Percentiles rank a stretch among this genome's conserved stretches.
phyloP scores from a whole-genome alignment of 441 rosid genomes.

The Populus hybrid region DNA sequence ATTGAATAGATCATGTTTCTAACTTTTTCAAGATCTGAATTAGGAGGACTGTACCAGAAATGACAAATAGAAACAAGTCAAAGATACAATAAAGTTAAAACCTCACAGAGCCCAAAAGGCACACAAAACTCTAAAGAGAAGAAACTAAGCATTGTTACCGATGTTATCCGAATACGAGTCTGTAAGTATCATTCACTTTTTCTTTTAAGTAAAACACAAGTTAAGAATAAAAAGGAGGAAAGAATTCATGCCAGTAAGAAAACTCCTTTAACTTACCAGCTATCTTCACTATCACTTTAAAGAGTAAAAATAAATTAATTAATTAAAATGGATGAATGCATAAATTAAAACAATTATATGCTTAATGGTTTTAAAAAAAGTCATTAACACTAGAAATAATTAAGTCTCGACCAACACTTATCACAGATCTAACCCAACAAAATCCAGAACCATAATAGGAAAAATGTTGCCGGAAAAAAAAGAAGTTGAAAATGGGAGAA shows the following conservation, averaged over 20 bases:
- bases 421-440: conserved; percentile 40
- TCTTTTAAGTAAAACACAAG: conserved; percentile 22
- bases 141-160: conserved; percentile 16
- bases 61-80: conserved; percentile 21
- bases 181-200: conserved; percentile 13
- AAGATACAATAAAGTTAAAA: conserved; percentile 11
- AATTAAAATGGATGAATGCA: conserved; percentile 5
- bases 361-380: conserved; percentile 5
- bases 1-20: background rate
- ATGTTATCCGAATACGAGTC: conserved; percentile 16
- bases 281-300: conserved; percentile 1
- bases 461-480: background rate
- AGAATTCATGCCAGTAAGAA: conserved; percentile 7
- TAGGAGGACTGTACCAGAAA: conserved; percentile 11
- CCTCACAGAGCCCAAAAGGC: conserved; percentile 24
- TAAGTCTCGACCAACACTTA: conserved; percentile 7
- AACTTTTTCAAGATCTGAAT: conserved; percentile 9
- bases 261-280: conserved; percentile 2
- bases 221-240: conserved; percentile 19
- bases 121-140: conserved; percentile 16
- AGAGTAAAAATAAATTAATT: background rate
- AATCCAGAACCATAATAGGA: conserved; percentile 5
- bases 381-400: conserved; percentile 2
- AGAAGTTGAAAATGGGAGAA: background rate
- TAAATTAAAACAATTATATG: background rate